Conservation (phyloP, 176 grass and related monocot genomes). For the Juncus inflexus region DNA sequence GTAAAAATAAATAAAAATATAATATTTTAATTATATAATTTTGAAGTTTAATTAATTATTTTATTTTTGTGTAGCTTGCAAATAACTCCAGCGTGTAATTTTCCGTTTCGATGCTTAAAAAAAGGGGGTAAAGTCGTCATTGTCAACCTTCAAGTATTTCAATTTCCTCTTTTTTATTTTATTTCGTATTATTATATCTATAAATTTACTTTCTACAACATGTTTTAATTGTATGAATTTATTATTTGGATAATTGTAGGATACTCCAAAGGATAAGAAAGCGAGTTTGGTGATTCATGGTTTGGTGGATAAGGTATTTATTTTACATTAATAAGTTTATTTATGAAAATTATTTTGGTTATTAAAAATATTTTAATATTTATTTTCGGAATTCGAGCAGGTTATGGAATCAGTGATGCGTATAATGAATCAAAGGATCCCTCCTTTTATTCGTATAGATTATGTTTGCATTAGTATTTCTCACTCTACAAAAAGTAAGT, state of each 20-base stretch:
- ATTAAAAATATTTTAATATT: neutral
- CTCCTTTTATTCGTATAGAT: slow-evolving; percentile 83
- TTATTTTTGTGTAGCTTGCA: slow-evolving; percentile 54
- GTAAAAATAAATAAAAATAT: slow-evolving; percentile 37
- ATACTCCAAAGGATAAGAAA: slow-evolving; percentile 94
- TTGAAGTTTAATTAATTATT: slow-evolving; percentile 29
- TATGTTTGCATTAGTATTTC: slow-evolving; percentile 65
- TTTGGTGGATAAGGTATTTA: slow-evolving; percentile 80
- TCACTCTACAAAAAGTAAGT: slow-evolving; percentile 74
- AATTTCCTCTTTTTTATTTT: slow-evolving; percentile 10
- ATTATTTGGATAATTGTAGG: slow-evolving; percentile 35
- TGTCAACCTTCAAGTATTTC: slow-evolving; percentile 87
- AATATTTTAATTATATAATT: slow-evolving; percentile 2
- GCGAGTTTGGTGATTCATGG: slow-evolving; percentile 95
- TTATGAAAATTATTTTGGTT: slow-evolving; percentile 1
- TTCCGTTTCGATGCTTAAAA: slow-evolving; percentile 66
- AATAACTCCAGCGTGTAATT: slow-evolving; percentile 97
- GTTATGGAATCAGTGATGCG: slow-evolving; percentile 67
- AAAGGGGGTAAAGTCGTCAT: slow-evolving; percentile 75
- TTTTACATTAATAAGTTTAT: slow-evolving; percentile 20
- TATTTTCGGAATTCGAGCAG: slow-evolving; percentile 35
- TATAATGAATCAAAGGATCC: slow-evolving; percentile 61
- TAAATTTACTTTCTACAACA: neutral
- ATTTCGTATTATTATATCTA: neutral
- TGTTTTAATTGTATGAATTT: neutral